These are phyloP conservation scores for Vitellaria paradoxa DNA, from an alignment of 179 eudicot species.

Conservation along the genomic window DNA sequence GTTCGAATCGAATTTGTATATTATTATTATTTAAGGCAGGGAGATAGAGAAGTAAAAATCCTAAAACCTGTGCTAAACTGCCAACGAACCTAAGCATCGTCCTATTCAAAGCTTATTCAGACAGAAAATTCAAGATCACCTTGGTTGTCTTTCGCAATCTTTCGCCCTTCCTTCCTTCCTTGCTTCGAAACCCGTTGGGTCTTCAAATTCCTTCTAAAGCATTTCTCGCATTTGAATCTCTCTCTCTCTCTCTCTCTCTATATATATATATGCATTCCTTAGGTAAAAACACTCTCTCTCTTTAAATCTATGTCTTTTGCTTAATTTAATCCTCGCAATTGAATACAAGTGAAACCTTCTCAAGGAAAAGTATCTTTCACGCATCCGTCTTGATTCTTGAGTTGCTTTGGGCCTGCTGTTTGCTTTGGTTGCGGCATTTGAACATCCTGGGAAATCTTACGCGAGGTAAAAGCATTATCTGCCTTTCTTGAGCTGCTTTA, in stretches of 20 bases:
- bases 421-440: neutral
- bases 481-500: neutral
- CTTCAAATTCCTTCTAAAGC: neutral
- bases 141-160: neutral
- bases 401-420: neutral
- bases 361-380: neutral
- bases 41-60: too few relatives aligned
- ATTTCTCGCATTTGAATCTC: neutral
- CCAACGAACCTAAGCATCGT: neutral
- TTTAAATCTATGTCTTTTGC: neutral
- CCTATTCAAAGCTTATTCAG: neutral
- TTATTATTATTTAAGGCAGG: too few relatives aligned
- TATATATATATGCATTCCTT: neutral
- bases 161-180: neutral
- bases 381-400: slow-evolving; percentile 2
- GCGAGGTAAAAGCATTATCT: neutral
- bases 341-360: neutral
- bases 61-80: neutral
- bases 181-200: neutral
- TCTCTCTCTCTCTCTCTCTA: neutral
- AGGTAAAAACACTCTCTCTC: neutral
- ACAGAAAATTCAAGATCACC: neutral
- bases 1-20: too few relatives aligned
- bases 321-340: neutral
- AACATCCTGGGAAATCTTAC: slow-evolving; percentile 6